phyloP scores from a whole-genome alignment of 768 basidiomycete species.

The Lentinula lateritia region DNA sequence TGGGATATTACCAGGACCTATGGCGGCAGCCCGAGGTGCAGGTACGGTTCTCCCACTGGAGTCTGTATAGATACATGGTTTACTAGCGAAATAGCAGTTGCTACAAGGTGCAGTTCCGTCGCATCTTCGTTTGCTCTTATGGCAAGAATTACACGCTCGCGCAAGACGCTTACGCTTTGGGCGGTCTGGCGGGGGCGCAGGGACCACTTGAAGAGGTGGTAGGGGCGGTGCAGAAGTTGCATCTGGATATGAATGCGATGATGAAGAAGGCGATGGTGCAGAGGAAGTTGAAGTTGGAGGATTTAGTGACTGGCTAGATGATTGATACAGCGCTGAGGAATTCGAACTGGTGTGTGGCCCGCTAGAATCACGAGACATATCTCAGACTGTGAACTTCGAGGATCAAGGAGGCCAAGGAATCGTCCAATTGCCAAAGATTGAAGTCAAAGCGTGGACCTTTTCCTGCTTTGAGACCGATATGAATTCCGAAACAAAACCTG shows the following conservation, averaged over 20 bases:
- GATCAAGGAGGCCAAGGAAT: neutral
- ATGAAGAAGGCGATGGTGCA: neutral
- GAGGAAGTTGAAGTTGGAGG: neutral
- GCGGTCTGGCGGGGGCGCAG: conserved; percentile 10
- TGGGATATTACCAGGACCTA: neutral
- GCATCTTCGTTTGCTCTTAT: conserved; percentile 63
- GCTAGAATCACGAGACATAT: neutral
- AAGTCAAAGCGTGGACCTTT: neutral
- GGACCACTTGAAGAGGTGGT: neutral
- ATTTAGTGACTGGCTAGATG: neutral
- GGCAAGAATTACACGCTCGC: conserved; percentile 78
- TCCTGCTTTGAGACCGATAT: neutral
- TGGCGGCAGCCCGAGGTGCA: conserved; percentile 34
- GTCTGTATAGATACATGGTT: conserved; percentile 78
- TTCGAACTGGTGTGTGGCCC: neutral
- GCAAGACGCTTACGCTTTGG: conserved; percentile 51
- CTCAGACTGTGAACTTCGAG: neutral
- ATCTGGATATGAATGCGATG: neutral
- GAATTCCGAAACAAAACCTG: neutral
- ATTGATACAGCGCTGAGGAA: neutral
- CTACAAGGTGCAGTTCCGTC: conserved; percentile 61
- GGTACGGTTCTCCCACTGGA: conserved; percentile 75
- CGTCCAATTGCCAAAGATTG: neutral
- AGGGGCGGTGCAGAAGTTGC: neutral
- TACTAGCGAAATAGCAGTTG: conserved; percentile 81